These are phyloP conservation scores for Microbotryomycetes sp. DNA, from an alignment of 1,284 basidiomycete genomes.

Conservation along the genomic window DNA sequence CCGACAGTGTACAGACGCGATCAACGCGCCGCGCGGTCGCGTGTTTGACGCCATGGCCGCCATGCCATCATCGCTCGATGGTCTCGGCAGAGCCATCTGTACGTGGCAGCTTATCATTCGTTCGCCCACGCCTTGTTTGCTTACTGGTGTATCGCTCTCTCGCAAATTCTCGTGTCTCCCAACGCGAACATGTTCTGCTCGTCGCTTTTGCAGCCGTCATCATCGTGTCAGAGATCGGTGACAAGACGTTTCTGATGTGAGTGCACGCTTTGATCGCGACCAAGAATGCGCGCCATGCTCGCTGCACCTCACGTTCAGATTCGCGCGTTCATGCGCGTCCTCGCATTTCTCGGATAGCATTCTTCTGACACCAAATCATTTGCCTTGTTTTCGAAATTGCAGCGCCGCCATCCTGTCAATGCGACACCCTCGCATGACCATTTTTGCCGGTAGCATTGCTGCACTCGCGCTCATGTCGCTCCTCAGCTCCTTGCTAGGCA, in stretches of 20 bases:
- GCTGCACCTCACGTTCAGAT: neutral
- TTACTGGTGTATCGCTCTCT: neutral
- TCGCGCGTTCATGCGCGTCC: neutral
- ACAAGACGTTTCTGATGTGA: constrained; percentile 92
- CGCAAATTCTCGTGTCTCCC: too few species aligned
- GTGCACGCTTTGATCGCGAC: neutral
- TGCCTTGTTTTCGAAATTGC: neutral
- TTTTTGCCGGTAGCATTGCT: constrained; percentile 82
- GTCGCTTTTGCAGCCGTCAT: constrained; percentile 26
- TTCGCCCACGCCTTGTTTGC: neutral
- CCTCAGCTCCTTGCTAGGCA: constrained; percentile 78
- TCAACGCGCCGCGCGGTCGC: too few species aligned
- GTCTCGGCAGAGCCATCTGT: constrained; percentile 21
- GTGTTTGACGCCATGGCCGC: too few species aligned
- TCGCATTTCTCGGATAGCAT: neutral
- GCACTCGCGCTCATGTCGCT: constrained; percentile 88
- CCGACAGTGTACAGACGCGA: too few species aligned
- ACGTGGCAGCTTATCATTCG: neutral
- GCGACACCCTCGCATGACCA: constrained; percentile 75
- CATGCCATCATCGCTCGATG: constrained; percentile 19
- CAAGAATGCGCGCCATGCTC: neutral
- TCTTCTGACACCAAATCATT: neutral
- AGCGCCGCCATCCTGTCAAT: constrained; percentile 86
- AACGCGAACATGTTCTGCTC: too few species aligned
- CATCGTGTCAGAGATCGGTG: constrained; percentile 53